Percentiles rank a stretch among this genome's conserved stretches.
Evolutionary conservation across 768 basidiomycete genomes (phyloP).

Genomic region (Pleurotus citrinopileatus): DNA sequence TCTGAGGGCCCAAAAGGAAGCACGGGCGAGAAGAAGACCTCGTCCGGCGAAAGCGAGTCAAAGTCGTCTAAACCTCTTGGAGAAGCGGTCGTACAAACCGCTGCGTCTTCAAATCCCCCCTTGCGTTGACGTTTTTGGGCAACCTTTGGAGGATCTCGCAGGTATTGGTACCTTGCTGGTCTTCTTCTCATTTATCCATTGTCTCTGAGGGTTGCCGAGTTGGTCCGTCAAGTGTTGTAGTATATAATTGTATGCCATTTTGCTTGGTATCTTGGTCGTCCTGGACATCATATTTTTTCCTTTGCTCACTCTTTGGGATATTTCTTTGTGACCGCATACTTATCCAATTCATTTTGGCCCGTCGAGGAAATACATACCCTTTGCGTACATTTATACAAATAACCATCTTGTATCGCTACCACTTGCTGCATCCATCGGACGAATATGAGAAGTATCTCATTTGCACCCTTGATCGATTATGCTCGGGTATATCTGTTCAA

Average conservation of each 20-base stretch:
- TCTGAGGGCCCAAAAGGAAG: background rate
- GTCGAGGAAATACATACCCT: background rate
- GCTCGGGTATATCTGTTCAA: background rate
- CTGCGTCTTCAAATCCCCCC: background rate
- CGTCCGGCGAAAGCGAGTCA: background rate
- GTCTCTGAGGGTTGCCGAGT: conserved; percentile 24
- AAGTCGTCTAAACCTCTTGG: conserved; percentile 1
- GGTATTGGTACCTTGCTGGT: conserved; percentile 13
- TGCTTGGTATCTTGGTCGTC: too few relatives aligned
- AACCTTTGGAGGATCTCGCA: conserved; percentile 13
- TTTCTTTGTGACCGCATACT: background rate
- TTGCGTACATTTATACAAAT: background rate
- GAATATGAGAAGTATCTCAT: background rate
- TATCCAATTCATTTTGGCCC: too few relatives aligned
- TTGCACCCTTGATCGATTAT: background rate
- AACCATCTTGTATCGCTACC: too few relatives aligned
- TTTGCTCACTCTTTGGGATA: background rate
- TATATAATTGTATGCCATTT: conserved; percentile 11
- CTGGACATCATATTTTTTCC: background rate
- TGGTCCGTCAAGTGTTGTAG: conserved; percentile 12
- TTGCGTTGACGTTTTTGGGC: conserved; percentile 18
- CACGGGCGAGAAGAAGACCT: background rate
- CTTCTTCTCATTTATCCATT: conserved; percentile 16
- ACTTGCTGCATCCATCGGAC: background rate
- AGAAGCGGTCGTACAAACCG: background rate